Conservation (phyloP, 1,139 yeast species). For the Blastobotrys raffinosifermentans region DNA sequence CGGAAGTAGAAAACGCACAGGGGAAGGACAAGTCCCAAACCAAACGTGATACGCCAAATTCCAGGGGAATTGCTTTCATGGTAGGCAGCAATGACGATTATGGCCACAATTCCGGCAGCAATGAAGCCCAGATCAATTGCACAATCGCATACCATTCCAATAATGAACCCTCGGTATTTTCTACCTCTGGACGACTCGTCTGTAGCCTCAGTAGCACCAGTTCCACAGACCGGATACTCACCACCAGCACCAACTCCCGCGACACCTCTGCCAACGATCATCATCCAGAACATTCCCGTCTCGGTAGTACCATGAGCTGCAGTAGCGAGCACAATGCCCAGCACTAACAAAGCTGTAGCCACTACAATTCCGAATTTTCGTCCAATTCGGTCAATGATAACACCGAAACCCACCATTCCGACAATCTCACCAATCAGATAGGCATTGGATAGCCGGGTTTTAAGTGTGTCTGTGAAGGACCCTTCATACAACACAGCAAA, state of each 20-base stretch:
- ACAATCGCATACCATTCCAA: conserved; percentile 62
- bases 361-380: conserved; percentile 75
- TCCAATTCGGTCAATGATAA: conserved; percentile 68
- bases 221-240: conserved; percentile 88
- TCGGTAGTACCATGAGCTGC: conserved; percentile 49
- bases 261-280: conserved; percentile 78
- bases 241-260: conserved; percentile 73
- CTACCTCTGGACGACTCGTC: conserved; percentile 67
- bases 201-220: conserved; percentile 88
- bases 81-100: conserved; percentile 8
- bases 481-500: conserved; percentile 56
- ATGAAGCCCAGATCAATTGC: conserved; percentile 87
- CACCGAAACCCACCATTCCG: conserved; percentile 76
- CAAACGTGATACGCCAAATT: conserved; percentile 85
- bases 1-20: conserved; percentile 68
- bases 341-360: conserved; percentile 63
- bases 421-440: conserved; percentile 83
- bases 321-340: conserved; percentile 72
- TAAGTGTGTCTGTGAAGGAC: conserved; percentile 53
- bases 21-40: conserved; percentile 85
- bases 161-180: conserved; percentile 78
- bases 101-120: conserved; percentile 68
- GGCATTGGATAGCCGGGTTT: conserved; percentile 55
- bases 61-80: conserved; percentile 5
- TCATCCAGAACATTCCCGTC: conserved; percentile 69